Evolutionary conservation across 768 basidiomycete species (phyloP).

Genomic region (Lactarius sanguifluus): DNA sequence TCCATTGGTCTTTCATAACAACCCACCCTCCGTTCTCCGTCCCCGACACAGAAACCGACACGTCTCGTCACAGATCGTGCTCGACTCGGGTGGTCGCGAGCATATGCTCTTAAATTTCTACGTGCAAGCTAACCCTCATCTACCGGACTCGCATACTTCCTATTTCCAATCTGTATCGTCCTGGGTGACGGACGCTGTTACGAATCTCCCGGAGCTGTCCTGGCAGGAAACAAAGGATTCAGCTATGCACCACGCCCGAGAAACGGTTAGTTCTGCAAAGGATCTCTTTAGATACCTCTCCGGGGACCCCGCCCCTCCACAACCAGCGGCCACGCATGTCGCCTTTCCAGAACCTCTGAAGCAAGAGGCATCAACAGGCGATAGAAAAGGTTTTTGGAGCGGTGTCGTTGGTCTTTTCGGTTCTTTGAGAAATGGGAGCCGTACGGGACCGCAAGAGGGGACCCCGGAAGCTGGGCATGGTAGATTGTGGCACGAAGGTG

Average conservation of each 20-base stretch:
- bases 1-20: conserved; percentile 76
- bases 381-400: conserved; percentile 46
- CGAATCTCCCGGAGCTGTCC: conserved; percentile 50
- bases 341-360: conserved; percentile 32
- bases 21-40: conserved; percentile 69
- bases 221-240: conserved; percentile 53
- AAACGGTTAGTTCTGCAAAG: conserved; percentile 45
- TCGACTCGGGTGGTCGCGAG: conserved; percentile 72
- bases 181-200: conserved; percentile 45
- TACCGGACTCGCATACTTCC: conserved; percentile 41
- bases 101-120: conserved; percentile 87
- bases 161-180: conserved; percentile 45
- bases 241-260: conserved; percentile 44
- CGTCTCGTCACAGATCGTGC: conserved; percentile 72
- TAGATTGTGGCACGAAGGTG: conserved; percentile 64
- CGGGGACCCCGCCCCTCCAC: conserved; percentile 53
- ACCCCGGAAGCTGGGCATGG: conserved; percentile 38
- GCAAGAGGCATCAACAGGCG: conserved; percentile 36
- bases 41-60: conserved; percentile 83
- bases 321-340: conserved; percentile 36
- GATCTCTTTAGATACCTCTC: conserved; percentile 70
- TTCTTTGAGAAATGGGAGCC: conserved; percentile 50
- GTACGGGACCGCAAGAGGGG: conserved; percentile 35
- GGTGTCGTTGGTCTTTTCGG: conserved; percentile 68
- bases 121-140: conserved; percentile 59